Conservation (phyloP, 441 rosid genomes). For the Bruguiera hainesii region DNA sequence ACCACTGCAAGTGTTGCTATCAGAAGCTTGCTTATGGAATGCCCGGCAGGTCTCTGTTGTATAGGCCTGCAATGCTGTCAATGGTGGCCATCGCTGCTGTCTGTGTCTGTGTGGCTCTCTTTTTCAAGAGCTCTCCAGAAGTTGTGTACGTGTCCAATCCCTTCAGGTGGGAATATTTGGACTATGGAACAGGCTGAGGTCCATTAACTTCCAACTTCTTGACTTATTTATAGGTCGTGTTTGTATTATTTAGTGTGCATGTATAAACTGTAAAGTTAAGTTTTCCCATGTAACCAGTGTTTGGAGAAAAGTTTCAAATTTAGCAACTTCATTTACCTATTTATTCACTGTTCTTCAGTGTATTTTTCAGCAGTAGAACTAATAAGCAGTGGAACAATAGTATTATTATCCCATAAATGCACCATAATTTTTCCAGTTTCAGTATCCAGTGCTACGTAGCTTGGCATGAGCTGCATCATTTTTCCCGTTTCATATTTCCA, state of each 20-base stretch:
- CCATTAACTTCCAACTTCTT: slow-evolving; percentile 12
- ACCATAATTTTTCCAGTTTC: not conserved
- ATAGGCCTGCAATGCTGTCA: slow-evolving; percentile 92
- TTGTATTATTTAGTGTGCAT: slow-evolving; percentile 15
- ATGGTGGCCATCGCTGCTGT: slow-evolving; percentile 94
- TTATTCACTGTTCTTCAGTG: slow-evolving; percentile 10
- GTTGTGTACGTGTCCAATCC: slow-evolving; percentile 81
- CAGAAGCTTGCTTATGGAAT: slow-evolving; percentile 49
- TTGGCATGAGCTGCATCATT: no score
- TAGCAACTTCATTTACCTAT: slow-evolving; percentile 29
- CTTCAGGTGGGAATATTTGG: slow-evolving; percentile 90
- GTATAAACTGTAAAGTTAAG: slow-evolving; percentile 42
- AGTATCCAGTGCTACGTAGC: not conserved
- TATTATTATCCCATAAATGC: not conserved
- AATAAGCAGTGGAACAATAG: not conserved
- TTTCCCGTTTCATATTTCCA: no score
- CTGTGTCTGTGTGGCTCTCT: slow-evolving; percentile 89
- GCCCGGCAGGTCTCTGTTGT: slow-evolving; percentile 46
- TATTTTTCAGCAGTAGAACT: slow-evolving; percentile 8
- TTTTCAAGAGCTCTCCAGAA: slow-evolving; percentile 89
- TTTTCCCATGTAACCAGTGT: slow-evolving; percentile 29
- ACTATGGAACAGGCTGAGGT: slow-evolving; percentile 67
- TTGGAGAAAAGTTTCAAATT: slow-evolving; percentile 18
- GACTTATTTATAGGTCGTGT: slow-evolving; percentile 15
- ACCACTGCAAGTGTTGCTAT: slow-evolving; percentile 60